Base-by-base conservation (phyloP, 208 protist species). In the Acanthamoeba lenticulata region DNA sequence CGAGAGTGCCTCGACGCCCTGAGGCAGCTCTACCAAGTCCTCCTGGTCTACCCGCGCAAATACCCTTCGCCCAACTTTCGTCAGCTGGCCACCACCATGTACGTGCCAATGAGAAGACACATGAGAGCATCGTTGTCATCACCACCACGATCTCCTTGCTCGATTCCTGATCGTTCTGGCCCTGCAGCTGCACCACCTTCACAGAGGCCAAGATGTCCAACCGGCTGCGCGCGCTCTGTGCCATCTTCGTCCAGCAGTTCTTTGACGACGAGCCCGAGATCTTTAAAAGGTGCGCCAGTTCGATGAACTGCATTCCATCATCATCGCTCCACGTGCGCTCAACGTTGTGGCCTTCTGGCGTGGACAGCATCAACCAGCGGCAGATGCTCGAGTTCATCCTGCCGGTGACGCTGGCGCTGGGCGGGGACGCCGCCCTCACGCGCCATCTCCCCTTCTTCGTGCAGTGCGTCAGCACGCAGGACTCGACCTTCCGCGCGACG, bases 231-330 rank as follows among this genome's bases (percentile, higher is more conserved):
- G 62, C 34, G 32, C 62, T 72, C 27, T 83, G 72, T 38, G 24
- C 72, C 72, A 49, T 11, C 24, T 24, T 49, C 21, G 72, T 83
- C 27, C 72, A 83, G 24, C 72, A 83, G 40, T 83, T 45, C 72
- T 83, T 83, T 83, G 72, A 83, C 24, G 72, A 83, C 29, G 72
- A 83, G 40, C 72, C 72, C 19, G 72, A 83, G 40, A 52, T 83
- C 19, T 83, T 83, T n/a, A 83, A 83, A 34, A 83, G 72, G 72
- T 83, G 6, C 9, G 19, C 13, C 34, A 32, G 29, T 44, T 79
- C 60, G 60, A 3, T 34, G 27, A 27, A 9, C 60, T 27, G 60
- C 45, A 49, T 5, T 19, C 45, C 9, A 49, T 15, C 45, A 49
- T 15, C 45, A 72, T 15, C 27, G 62, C 9, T 11, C 62, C 17